Percentiles rank a stretch among this genome's conserved stretches.
Evolutionary conservation across 495 filamentous ascomycete species (phyloP).

Genomic region (Penicillium flavigenum): DNA sequence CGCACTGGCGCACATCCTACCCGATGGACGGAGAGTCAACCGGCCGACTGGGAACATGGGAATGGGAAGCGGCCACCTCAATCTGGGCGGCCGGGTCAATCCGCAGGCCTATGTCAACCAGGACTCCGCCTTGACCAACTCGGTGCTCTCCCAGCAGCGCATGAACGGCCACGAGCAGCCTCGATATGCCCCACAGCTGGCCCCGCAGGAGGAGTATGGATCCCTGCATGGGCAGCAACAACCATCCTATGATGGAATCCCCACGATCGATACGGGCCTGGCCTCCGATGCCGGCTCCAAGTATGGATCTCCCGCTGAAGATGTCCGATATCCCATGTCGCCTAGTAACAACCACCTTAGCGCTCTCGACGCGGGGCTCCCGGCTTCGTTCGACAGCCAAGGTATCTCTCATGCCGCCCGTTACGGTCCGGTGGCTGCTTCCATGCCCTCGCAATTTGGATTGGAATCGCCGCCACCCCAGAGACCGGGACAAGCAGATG

Average conservation of each 20-base stretch:
- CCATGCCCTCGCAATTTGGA: conserved; percentile 89
- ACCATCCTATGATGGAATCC: conserved; percentile 55
- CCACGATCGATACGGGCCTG: conserved; percentile 78
- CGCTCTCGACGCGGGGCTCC: conserved; percentile 90
- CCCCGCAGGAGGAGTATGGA: conserved; percentile 43
- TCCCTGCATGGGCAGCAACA: conserved; percentile 47
- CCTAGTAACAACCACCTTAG: conserved; percentile 64
- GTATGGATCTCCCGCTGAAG: conserved; percentile 86
- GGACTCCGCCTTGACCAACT: conserved; percentile 79
- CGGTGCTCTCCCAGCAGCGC: conserved; percentile 71
- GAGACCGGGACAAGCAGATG: conserved; percentile 59
- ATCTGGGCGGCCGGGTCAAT: conserved; percentile 71
- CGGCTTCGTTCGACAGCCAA: conserved; percentile 95
- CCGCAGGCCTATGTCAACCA: conserved; percentile 61
- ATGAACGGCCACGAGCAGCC: conserved; percentile 47
- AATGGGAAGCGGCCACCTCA: conserved; percentile 55
- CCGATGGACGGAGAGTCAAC: conserved; percentile 90
- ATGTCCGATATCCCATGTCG: conserved; percentile 69
- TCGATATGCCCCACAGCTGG: conserved; percentile 40
- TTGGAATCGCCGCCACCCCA: conserved; percentile 78
- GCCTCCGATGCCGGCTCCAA: conserved; percentile 72
- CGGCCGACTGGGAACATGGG: conserved; percentile 48
- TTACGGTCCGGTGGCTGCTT: conserved; percentile 87
- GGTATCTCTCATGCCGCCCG: conserved; percentile 89
- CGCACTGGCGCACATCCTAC: conserved; percentile 90